Conservation (phyloP, 2,329 filamentous ascomycete genomes). For the Cytospora leucostoma region DNA sequence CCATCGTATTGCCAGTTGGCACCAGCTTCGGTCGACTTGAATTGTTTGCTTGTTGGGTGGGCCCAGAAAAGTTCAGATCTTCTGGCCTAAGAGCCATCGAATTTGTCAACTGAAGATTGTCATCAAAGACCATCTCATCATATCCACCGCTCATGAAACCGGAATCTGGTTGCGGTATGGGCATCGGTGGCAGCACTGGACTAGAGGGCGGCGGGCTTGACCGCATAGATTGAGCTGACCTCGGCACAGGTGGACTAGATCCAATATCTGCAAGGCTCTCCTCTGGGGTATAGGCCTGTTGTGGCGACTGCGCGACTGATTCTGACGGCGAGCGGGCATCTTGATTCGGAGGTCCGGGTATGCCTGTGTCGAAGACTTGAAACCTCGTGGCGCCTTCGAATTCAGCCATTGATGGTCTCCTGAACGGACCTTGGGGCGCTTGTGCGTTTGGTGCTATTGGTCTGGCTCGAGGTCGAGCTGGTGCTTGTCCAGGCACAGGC, state of each 20-base stretch:
- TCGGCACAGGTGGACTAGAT: constrained; percentile 84
- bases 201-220: constrained; percentile 75
- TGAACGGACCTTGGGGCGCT: constrained; percentile 46
- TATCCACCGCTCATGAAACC: constrained; percentile 82
- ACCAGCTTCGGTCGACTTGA: constrained; percentile 8
- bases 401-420: constrained; percentile 57
- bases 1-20: constrained; percentile 16
- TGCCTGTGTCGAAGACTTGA: constrained; percentile 38
- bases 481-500: constrained; percentile 62
- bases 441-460: constrained; percentile 26
- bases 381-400: constrained; percentile 37
- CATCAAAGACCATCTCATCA: constrained; percentile 69
- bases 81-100: constrained; percentile 34
- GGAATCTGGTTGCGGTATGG: constrained; percentile 66
- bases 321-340: constrained; percentile 58
- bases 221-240: constrained; percentile 55
- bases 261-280: constrained; percentile 80
- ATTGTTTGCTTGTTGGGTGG: constrained; percentile 6
- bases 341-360: constrained; percentile 46
- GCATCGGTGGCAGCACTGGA: constrained; percentile 69
- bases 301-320: constrained; percentile 53
- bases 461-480: constrained; percentile 31
- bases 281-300: constrained; percentile 51
- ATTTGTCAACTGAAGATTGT: constrained; percentile 47
- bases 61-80: constrained; percentile 10